Base-by-base conservation (phyloP, 176 grass and related monocot species). In the Paspalum vaginatum region DNA sequence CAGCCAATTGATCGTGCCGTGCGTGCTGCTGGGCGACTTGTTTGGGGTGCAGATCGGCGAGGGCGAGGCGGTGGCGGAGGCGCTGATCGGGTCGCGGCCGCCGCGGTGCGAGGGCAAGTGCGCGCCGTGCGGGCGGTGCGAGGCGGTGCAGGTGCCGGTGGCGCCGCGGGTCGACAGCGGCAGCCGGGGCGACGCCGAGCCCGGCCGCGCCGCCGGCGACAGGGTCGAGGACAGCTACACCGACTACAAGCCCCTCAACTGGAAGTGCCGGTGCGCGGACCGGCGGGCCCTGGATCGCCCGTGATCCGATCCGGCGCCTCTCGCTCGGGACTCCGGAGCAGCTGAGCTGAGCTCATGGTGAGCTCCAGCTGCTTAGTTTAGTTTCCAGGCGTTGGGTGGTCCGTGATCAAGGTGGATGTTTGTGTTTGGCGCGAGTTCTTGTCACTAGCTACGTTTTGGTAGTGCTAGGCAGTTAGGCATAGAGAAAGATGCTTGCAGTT, bases 201-300 rank as follows among this genome's bases (percentile, higher is more conserved):
- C 59, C 65, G 58, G 51, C 54, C 4, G 48, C 14, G 65, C 56
- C 41, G 44, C 17, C 50, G 67, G 64, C 37, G 75, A 38, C 13
- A 63, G 38, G 9, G 46, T 8, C 72, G 84, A 86, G 21, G 90
- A 97, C 78, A 79, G 74, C 48, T 86, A 41, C 74, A 70, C 89
- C 62, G 81, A 93, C 74, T 97, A 97, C 90, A 97, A 97, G 76
- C 93, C 93, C 14, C 54, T 97, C 53, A 97, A 85, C 81, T 97
- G 93, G 93, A 97, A 75, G 76, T 97, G 93, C 88, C 54, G 85
- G 71, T 97, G 93, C 70, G 93, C 85, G 9, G 82, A 86, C 39
- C 42, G 78, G 54, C 65, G 78, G 18, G 73, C 83, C 39, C 48
- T 91, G 55, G 77, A 79, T 14, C 32, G 32, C 32, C 93, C 93